These are phyloP conservation scores for Trichothecium sympodiale DNA, from an alignment of 2,329 filamentous ascomycete genomes.

Conservation along the genomic window DNA sequence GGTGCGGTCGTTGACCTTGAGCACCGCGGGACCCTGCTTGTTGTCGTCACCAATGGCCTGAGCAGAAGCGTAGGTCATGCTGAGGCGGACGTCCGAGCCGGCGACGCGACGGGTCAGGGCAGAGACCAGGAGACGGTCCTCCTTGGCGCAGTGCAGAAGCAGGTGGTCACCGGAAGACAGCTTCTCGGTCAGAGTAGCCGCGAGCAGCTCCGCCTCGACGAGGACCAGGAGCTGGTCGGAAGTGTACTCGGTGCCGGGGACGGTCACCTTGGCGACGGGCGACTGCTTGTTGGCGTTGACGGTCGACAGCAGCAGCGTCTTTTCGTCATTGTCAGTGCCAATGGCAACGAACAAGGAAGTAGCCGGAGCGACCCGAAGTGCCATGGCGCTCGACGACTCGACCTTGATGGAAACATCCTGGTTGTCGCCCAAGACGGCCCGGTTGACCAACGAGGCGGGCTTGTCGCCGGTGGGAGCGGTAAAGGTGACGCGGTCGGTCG, in stretches of 20 bases:
- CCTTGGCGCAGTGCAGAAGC: conserved; percentile 2
- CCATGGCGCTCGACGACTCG: conserved; percentile 3
- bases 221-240: background rate
- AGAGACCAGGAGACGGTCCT: conserved; percentile 3
- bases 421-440: background rate
- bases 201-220: conserved; percentile 4
- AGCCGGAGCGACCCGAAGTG: conserved; percentile 2
- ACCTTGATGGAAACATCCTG: conserved; percentile 1
- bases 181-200: conserved; percentile 1
- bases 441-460: background rate
- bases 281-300: conserved; percentile 1
- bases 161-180: conserved; percentile 4
- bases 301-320: background rate
- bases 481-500: background rate
- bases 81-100: conserved; percentile 2
- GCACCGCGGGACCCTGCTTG: background rate
- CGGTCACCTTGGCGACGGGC: conserved; percentile 1
- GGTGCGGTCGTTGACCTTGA: conserved; percentile 3
- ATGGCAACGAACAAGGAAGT: conserved; percentile 3
- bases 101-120: conserved; percentile 3
- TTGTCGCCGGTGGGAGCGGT: too few relatives aligned
- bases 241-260: background rate
- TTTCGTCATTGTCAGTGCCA: background rate
- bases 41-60: too few relatives aligned
- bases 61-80: too few relatives aligned